Base-by-base conservation (phyloP, 805 yeast genomes). In the Novakomyces olei region DNA sequence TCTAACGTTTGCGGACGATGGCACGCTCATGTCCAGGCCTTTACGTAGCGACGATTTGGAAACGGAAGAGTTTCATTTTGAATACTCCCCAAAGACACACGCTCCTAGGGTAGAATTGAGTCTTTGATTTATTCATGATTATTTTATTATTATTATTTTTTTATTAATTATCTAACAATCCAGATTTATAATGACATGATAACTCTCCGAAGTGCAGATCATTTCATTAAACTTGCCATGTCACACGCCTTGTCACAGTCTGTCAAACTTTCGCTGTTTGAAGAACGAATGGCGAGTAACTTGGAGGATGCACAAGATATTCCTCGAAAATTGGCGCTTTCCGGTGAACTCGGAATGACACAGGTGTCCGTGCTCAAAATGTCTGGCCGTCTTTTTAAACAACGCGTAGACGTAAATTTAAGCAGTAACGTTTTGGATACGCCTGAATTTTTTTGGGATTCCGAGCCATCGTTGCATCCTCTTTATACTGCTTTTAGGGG, bases 181-280 rank as follows among this genome's bases (percentile, higher is more conserved):
- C 48, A 56, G 20, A 55, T 58, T 23, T 83, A 73, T 53, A 88
- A 88, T 51, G 98, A 88, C 53, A 76, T 85, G 74, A 75, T 88
- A 41, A 81, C 95, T 0, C 54, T 88, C 32, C 64, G 88, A 35
- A 71, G 85, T 1, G 92, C 92, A 5, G 95, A 85, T 49, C 95
- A 83, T 54, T 63, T 85, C 46, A 79, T 81, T 44, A 88, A 88
- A 48, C 58, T 88, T 36, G 79, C 95, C 4, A 68, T 88, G 67
- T 78, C 95, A 1, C 93, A 88, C 52, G 93, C 96, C 1, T 79
- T 88, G 39, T 95, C 96, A 0, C 98, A 88, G 52, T 79, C 91
- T 40, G 83, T 95, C 1, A 88, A 83, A 49, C 55, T 88, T 20
- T 76, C 92, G 26, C 58, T 83, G 37, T 88, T 85, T 53, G 98